Percentiles rank a stretch among this genome's conserved stretches.
These are phyloP conservation scores for Boletus rufocinnamomeus DNA, from an alignment of 768 basidiomycete genomes.

Conservation along the genomic window DNA sequence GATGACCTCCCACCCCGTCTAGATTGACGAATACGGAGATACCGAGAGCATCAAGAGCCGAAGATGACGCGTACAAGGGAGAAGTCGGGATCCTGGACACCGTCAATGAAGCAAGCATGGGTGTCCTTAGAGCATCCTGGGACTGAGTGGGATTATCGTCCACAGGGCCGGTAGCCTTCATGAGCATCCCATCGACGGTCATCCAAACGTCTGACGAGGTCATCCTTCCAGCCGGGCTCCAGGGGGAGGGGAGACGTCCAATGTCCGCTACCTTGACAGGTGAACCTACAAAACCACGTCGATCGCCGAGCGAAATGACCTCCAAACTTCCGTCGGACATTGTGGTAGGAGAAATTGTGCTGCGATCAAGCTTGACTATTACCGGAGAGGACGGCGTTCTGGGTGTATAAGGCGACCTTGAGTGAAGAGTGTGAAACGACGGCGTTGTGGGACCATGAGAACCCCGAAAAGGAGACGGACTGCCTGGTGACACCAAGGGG, in stretches of 20 bases:
- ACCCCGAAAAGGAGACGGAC: constrained; percentile 8
- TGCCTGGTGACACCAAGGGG: constrained; percentile 2
- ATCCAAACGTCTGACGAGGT: constrained; percentile 25
- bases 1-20: background rate
- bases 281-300: constrained; percentile 8
- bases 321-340: constrained; percentile 29
- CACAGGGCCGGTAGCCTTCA: constrained; percentile 19
- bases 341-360: constrained; percentile 23
- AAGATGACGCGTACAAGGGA: constrained; percentile 18
- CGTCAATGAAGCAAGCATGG: background rate
- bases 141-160: background rate
- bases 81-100: constrained; percentile 3
- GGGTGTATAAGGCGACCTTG: constrained; percentile 11
- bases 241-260: constrained; percentile 31
- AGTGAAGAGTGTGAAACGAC: constrained; percentile 12
- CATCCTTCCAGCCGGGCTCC: constrained; percentile 27
- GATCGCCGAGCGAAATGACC: constrained; percentile 25
- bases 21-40: constrained; percentile 21
- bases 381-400: constrained; percentile 18
- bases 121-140: background rate
- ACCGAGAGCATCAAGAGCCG: constrained; percentile 21
- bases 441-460: background rate
- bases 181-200: constrained; percentile 23
- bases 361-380: constrained; percentile 25
- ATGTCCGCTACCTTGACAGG: constrained; percentile 5